Base-by-base conservation (phyloP, 129 eudicot genomes). In the Arctium minus region DNA sequence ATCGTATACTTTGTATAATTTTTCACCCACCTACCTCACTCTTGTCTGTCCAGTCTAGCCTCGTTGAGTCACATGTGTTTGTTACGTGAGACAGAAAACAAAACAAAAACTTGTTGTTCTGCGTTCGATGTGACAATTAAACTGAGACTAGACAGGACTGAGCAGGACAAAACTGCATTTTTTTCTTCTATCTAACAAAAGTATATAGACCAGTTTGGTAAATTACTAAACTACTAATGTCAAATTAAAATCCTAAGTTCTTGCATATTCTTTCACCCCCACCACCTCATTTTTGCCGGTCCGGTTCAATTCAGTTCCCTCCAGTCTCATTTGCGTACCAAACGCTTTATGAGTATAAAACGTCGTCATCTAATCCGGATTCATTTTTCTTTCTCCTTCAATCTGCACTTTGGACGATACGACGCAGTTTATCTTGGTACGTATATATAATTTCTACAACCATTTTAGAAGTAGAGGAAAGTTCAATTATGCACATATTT, bases 371-470 rank as follows among this genome's bases (percentile, higher is more conserved):
- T 60, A n/a, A 60, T 60, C 9, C 5, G 8, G 4, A 64, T 68
- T 77, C 29, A n/a, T 62, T 3, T 39, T 71, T 12, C 18, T 39
- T 69, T 70, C 11, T 37, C 12, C 65, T 27, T 80, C 50, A 74
- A 75, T 76, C 64, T 30, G 81, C 79, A 38, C 17, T 72, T 60
- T 76, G 82, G 90, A 70, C 69, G 85, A 72, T 81, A 33, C 70
- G 83, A 37, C 32, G 72, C 88, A 93, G 97, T 93, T 79, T 93
- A 93, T 93, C 96, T 93, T 74, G 97, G 97, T 93, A 82, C 88
- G 97, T 86, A 65, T 17, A 70, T 76, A 13, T 33, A 33, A 33
- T 64, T 56, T 79, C 8, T 9, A 37, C 9, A 77, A 27, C n/a
- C 18, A 42, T 17, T 32, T 53, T 5, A 0, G 1, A 6, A n/a